phyloP scores from a whole-genome alignment of 352 stramenopile genomes.

The Pythium graminicola region DNA sequence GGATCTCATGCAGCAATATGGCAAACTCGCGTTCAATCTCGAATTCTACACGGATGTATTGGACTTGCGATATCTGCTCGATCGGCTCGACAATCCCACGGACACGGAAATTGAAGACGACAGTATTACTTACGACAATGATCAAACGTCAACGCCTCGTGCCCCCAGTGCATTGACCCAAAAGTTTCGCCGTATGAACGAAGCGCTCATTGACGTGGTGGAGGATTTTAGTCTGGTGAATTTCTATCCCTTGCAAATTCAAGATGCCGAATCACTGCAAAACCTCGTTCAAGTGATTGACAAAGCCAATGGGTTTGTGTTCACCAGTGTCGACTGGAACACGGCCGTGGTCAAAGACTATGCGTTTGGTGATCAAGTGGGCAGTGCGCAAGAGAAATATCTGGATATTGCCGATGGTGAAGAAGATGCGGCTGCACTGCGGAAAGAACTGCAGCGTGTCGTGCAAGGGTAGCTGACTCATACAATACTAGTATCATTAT shows the following conservation, averaged over 20 bases:
- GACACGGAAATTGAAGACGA: conserved; percentile 25
- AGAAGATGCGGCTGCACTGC: conserved; percentile 24
- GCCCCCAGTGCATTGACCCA: conserved; percentile 30
- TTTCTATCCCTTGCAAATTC: conserved; percentile 75
- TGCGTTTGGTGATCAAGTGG: conserved; percentile 52
- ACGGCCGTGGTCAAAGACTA: conserved; percentile 68
- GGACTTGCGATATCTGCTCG: conserved; percentile 75
- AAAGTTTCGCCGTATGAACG: conserved; percentile 81
- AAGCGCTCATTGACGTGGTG: conserved; percentile 77
- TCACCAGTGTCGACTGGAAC: conserved; percentile 73
- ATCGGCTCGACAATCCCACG: conserved; percentile 60
- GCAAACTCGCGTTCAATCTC: conserved; percentile 82
- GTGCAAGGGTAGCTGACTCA: conserved; percentile 15
- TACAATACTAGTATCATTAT: no score
- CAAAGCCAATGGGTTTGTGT: conserved; percentile 82
- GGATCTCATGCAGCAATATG: conserved; percentile 94
- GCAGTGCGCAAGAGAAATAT: conserved; percentile 68
- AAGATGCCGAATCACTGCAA: conserved; percentile 60
- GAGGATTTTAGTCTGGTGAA: conserved; percentile 85
- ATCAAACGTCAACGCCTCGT: conserved; percentile 19
- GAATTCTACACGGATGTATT: conserved; percentile 86
- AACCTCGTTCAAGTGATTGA: conserved; percentile 68
- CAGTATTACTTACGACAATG: conserved; percentile 29
- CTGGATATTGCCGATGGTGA: conserved; percentile 32
- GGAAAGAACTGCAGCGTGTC: conserved; percentile 32